Base-by-base conservation (phyloP, 2,329 filamentous ascomycete species). In the Xylariaceae sp. region DNA sequence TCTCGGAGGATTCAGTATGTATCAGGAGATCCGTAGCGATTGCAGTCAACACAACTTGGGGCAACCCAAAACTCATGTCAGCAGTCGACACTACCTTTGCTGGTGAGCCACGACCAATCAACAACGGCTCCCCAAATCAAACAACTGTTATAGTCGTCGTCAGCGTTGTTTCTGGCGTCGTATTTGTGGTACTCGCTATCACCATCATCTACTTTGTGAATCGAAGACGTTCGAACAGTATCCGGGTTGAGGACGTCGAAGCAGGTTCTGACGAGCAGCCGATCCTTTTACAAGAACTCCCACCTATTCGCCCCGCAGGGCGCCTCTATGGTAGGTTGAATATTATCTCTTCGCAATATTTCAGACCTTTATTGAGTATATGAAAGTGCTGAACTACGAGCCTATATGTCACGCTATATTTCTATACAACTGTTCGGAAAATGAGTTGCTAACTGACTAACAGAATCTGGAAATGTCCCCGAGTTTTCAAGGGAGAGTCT, bases 211-310 rank as follows among this genome's bases (percentile, higher is more conserved):
- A 9, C 32, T 1, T 24, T 18, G n/a, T 10, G 2, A 6, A 11
- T 23, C 44, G 44, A 33, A 21, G 11, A 35, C 26, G 16, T 29
- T 2, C 6, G 9, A 20, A 11, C n/a, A 26, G 16, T 8, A 0
- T 8, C 1, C 39, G 26, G 11, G 21, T 53, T 10, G 3, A 6
- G 2, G 44, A 53, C 4, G 13, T 32, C 9, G 44, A 44, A 33
- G 20, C 27, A 6, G 45, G 20, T 18, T 7, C 3, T 18, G 3
- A 3, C 5, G 30, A 39, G 2, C 24, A 33, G 20, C 29, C 24
- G 5, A 29, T 50, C 11, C 39, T 27, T 16, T 8, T 54, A 7
- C 13, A 44, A 23, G n/a, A 45, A 20, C 40, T 54, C 39, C 23
- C 18, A 18, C 21, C 24, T 13, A 11, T 37, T 20, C 13, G 4